Base-by-base conservation (phyloP, 306 rosid species). In the Prunus kanzakura region DNA sequence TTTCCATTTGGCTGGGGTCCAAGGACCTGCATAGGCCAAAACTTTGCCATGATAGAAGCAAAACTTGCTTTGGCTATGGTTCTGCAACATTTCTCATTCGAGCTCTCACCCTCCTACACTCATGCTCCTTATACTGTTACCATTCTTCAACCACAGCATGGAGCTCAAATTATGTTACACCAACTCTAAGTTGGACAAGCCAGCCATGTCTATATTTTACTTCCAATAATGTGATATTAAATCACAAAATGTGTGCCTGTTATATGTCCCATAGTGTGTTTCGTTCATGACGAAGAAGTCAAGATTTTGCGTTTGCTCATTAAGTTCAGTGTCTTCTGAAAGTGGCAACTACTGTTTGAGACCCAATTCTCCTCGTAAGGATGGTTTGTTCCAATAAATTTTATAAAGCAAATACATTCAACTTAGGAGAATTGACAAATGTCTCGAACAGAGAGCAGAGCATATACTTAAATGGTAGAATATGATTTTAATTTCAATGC, bases 1-100 rank as follows among this genome's bases (percentile, higher is more conserved):
- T 83, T 85, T 70, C 87, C 89, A 22, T 85, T 88, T 71, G 84
- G 91, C 18, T 85, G 91, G 91, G 89, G 83, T 3, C 86, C 87
- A 14, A 85, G 81, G 86, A 84, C 82, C 41, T 85, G 83, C 76
- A 66, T 85, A 14, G 91, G 89, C 60, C 87, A 85, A 71, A 87
- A 81, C 52, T 85, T 87, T 64, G 78, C 89, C 25, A 76, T 69
- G 67, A 77, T 81, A 38, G 89, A 85, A 74, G 91, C 87, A 52
- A 81, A 83, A 73, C 68, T 85, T n/a, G 78, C 81, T 52, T 27
- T 83, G 73, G 84, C 83, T 23, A 83, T 35, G 78, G 81, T 85
- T 75, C 84, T 87, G 63, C 81, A 83, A 27, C 63, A 78, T 56
- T 85, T 87, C 86, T 80, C 86, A 50, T 80, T 83, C 49, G 73